These are phyloP conservation scores for Cryphonectria japonica DNA, from an alignment of 2,329 filamentous ascomycete species.

Conservation along the genomic window DNA sequence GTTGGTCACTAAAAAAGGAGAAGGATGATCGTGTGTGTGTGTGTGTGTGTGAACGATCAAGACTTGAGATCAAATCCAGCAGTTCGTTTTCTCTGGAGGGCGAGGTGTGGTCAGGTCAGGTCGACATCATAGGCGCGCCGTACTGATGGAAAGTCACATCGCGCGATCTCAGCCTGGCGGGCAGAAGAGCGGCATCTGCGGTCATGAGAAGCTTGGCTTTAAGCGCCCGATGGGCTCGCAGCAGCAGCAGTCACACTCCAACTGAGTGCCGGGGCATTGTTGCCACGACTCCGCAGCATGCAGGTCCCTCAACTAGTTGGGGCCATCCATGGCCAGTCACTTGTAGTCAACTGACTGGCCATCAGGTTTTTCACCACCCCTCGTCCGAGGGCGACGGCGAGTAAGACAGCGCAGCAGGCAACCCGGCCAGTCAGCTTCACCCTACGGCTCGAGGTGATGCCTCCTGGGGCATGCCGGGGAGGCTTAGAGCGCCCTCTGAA, in stretches of 20 bases:
- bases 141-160: slow-evolving; percentile 1
- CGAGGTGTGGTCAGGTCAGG: not conserved
- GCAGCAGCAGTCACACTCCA: slow-evolving; percentile 4
- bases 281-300: not conserved
- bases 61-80: not conserved
- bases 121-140: slow-evolving; percentile 9
- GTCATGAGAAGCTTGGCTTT: not conserved
- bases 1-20: not conserved
- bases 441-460: slow-evolving; percentile 12
- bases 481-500: slow-evolving; percentile 11
- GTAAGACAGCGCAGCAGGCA: slow-evolving; percentile 9
- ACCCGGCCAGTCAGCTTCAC: slow-evolving; percentile 8
- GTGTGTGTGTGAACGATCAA: not conserved
- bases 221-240: slow-evolving; percentile 2
- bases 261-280: not conserved
- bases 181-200: not conserved
- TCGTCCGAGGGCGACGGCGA: not conserved
- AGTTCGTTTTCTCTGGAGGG: not conserved
- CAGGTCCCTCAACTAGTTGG: not conserved
- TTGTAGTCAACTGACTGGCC: not conserved
- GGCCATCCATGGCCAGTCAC: slow-evolving; percentile 6
- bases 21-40: too few relatives aligned
- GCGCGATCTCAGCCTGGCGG: not conserved
- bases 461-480: not conserved
- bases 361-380: not conserved